Percentiles rank a stretch among this genome's conserved stretches.
Conservation (phyloP, 2,329 filamentous ascomycete genomes). For the Trichophyton schoenleinii region DNA sequence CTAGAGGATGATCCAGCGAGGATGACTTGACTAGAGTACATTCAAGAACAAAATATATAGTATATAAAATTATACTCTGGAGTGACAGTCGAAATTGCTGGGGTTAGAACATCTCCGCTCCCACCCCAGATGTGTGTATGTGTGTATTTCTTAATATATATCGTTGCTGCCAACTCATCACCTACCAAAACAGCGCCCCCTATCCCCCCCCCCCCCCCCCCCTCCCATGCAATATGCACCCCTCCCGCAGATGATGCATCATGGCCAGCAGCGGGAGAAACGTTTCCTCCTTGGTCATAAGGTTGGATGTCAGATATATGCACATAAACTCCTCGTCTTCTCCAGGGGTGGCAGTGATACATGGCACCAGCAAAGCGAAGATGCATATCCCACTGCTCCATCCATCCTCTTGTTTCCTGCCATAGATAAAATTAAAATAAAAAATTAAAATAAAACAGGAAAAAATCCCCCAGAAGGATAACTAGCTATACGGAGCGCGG, state of each 20-base stretch:
- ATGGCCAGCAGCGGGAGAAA: neutral
- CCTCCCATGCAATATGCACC: neutral
- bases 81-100: neutral
- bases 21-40: too few relatives aligned
- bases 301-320: neutral
- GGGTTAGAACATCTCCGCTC: neutral
- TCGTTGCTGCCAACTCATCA: neutral
- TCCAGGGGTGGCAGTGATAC: neutral
- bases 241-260: neutral
- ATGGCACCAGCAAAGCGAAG: neutral
- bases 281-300: neutral
- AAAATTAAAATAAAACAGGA: neutral
- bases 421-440: too few relatives aligned
- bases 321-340: neutral
- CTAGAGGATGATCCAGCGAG: too few relatives aligned
- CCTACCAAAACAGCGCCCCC: neutral
- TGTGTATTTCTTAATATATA: neutral
- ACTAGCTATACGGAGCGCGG: too few relatives aligned
- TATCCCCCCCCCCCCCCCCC: neutral
- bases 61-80: neutral
- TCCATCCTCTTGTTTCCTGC: too few relatives aligned
- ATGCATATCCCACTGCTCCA: neutral
- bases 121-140: neutral
- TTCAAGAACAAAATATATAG: neutral
- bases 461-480: neutral